Conservation (phyloP, 2,329 filamentous ascomycete species). For the Fusarium acutatum region DNA sequence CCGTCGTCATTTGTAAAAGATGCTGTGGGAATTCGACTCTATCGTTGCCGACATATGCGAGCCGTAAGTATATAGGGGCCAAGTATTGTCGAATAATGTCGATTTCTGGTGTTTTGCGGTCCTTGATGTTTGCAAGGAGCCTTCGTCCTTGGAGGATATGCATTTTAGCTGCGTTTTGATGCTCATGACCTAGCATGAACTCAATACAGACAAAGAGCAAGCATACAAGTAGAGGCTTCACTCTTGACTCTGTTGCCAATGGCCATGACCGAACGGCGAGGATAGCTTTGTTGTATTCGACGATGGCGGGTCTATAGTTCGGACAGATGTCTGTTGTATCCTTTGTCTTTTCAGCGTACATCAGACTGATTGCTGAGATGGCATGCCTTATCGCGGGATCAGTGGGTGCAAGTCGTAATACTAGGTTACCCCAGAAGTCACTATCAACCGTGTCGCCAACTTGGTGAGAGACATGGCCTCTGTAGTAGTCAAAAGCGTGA, state of each 20-base stretch:
- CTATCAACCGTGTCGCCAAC: background rate
- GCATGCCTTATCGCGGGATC: slow-evolving; percentile 13
- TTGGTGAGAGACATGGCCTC: background rate
- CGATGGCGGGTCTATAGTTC: background rate
- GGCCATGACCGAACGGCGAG: background rate
- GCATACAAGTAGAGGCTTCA: background rate
- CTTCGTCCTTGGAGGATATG: background rate
- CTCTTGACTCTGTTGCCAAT: background rate
- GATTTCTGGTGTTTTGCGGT: background rate
- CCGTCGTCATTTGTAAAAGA: background rate
- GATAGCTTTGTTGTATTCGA: background rate
- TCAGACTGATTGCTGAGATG: background rate
- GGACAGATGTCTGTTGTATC: background rate
- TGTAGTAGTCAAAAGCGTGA: background rate
- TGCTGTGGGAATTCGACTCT: background rate
- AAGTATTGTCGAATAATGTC: background rate
- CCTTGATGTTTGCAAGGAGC: background rate
- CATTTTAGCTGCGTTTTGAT: background rate
- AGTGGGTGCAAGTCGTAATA: background rate
- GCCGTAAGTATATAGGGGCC: background rate
- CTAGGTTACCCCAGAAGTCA: slow-evolving; percentile 1
- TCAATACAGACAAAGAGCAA: slow-evolving; percentile 7
- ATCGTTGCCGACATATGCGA: background rate
- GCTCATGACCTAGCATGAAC: background rate
- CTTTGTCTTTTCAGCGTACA: background rate